Conservation (phyloP, 148 eudicot species). For the Nepenthes gracilis region DNA sequence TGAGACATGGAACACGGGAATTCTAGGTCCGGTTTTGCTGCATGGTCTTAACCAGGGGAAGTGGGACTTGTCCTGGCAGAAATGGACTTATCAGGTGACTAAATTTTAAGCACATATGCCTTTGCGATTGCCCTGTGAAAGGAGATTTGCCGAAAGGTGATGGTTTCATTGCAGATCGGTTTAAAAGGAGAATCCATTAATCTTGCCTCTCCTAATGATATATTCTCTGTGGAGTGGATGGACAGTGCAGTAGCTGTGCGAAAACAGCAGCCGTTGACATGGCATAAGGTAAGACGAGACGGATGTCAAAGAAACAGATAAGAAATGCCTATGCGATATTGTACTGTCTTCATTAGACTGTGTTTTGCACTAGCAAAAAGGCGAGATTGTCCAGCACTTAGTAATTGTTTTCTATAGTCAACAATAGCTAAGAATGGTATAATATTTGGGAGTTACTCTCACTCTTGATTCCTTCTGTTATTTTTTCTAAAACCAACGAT, state of each 20-base stretch:
- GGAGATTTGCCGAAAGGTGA: neutral
- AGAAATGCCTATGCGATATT: neutral
- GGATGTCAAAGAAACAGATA: neutral
- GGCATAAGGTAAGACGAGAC: constrained; percentile 71
- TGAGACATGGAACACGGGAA: constrained; percentile 52
- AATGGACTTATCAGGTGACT: constrained; percentile 52
- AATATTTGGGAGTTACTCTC: too few relatives aligned
- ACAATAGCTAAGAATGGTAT: too few relatives aligned
- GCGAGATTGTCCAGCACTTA: too few relatives aligned
- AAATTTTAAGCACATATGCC: neutral
- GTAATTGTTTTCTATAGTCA: too few relatives aligned
- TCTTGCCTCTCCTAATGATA: constrained; percentile 50
- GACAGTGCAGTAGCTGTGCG: constrained; percentile 59
- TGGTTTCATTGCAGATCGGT: constrained; percentile 50
- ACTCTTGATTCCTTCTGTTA: too few relatives aligned
- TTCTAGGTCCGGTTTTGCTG: constrained; percentile 43
- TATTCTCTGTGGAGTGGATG: constrained; percentile 64
- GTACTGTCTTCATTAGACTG: neutral
- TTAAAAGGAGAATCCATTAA: constrained; percentile 81
- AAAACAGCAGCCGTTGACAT: constrained; percentile 73
- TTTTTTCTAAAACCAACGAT: too few relatives aligned
- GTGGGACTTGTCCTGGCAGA: constrained; percentile 41
- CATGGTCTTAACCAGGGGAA: constrained; percentile 50
- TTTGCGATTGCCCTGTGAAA: neutral
- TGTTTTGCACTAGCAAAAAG: neutral